Evolutionary conservation across 257 asterid species (phyloP), one percentile per base, ranked within the genome.

Genomic region (Capsicum chinense): DNA sequence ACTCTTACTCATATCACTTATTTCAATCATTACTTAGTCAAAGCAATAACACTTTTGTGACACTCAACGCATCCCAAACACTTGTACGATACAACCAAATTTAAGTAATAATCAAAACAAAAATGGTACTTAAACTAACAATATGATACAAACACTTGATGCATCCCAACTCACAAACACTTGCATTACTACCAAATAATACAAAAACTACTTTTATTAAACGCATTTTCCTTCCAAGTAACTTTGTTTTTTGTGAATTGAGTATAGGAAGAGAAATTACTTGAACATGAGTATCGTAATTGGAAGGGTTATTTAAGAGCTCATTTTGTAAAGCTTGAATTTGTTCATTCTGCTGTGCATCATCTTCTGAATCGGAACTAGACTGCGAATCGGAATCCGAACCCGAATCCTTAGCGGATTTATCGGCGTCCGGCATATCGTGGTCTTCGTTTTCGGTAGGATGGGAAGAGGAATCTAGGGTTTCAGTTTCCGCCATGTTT

Each of bases 261-360:
- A 64, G 62, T 9, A 58, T 50, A 42, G 9, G 70, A 83, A 66
- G 85, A 83, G 52, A 54, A 42, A 54, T 19, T 91, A 94, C 99
- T 87, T 97, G 95, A 84, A 92, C 93, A 85, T 93, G 93, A 82
- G 94, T 59, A 58, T 92, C 95, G 88, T 97, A 97, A 87, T 97
- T 87, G 87, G 91, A 90, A 21, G 95, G 93, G 80, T 93, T 92
- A 12, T 19, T 86, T 79, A 82, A 62, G 52, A 97, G 91, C 83
- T 85, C 88, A 11, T 90, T 17, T 90, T 95, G 94, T 15, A 97
- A 91, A 78, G 94, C 86, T 89, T 92, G 93, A 80, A 92, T 84
- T 86, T 93, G 93, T 39, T 90, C 89, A 88, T 90, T 93, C n/a
- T 80, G 90, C 79, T 90, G 91, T 5, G 90, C 92, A 69, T 95